Base-by-base conservation (phyloP, 371 early-diverging fungal species). In the Dinochytrium kinnereticum region DNA sequence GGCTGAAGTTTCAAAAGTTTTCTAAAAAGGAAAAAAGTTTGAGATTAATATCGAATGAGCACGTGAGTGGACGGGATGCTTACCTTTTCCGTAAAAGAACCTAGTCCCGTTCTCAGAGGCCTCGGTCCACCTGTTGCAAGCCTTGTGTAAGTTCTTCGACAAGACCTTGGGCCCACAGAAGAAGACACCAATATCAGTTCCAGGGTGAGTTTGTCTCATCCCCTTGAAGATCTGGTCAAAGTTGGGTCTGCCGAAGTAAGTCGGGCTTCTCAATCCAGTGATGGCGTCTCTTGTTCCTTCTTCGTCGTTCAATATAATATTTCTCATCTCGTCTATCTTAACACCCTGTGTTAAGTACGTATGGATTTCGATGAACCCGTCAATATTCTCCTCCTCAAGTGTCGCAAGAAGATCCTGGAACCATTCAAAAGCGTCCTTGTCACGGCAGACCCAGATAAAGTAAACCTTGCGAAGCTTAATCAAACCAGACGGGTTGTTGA, bases 371-470 rank as follows among this genome's bases (percentile, higher is more conserved):
- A 85, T 71, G 77, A 82, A 83, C 15, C 80, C 75, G 68, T 82
- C 81, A 33, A 82, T 69, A 67, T 84, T 83, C 65, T 87, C 87
- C 50, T 84, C 83, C 68, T 90, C 83, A 39, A 85, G 78, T 36
- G 85, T 82, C 40, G 71, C 39, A 55, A 88, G 83, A 24, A 88
- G 76, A 70, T 87, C 86, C 72, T 82, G 82, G 80, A 88, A 88
- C 86, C 88, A 86, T 68, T 87, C 86, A 70, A 88, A 88, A 37
- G 85, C 82, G 64, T 89, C 83, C 79, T 86, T 90, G 82, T 94
- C 95, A 59, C 94, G 86, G 78, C 92, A 92, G 53, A 91, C 85
- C 95, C 95, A 95, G 84, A 94, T 85, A 74, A 95, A 94, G 81
- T 95, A 93, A 26, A 92, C 93, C 78, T 95, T 94, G 74, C 86